phyloP scores from a whole-genome alignment of 2,329 filamentous ascomycete genomes.

The Pyrenophora seminiperda region DNA sequence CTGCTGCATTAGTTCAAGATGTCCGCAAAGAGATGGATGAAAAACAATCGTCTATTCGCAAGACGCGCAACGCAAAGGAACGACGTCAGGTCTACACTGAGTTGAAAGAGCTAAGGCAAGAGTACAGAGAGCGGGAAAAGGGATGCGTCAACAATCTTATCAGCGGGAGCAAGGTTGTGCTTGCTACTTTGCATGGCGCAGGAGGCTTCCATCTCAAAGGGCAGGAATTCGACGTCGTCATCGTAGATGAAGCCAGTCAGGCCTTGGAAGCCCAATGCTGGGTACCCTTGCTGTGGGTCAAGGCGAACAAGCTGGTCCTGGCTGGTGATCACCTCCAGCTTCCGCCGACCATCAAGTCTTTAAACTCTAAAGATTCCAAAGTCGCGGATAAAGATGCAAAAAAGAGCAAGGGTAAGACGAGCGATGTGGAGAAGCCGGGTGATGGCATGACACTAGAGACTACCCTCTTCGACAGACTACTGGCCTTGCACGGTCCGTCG shows the following conservation, averaged over 20 bases:
- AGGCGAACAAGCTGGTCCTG: conserved; percentile 79
- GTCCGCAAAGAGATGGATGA: conserved; percentile 91
- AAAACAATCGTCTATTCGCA: conserved; percentile 86
- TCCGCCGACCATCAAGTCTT: conserved; percentile 90
- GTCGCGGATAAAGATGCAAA: conserved; percentile 41
- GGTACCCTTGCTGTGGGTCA: conserved; percentile 78
- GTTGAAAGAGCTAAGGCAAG: conserved; percentile 81
- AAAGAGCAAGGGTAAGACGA: conserved; percentile 51
- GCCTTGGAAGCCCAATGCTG: conserved; percentile 96
- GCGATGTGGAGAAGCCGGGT: conserved; percentile 32
- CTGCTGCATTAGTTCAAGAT: conserved; percentile 85
- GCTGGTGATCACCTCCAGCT: conserved; percentile 95
- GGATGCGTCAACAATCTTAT: conserved; percentile 80
- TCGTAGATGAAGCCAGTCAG: conserved; percentile 96
- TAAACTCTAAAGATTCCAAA: conserved; percentile 52
- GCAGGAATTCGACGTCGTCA: conserved; percentile 86
- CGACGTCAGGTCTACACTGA: conserved; percentile 82
- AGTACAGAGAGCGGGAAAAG: conserved; percentile 83
- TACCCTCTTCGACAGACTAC: conserved; percentile 90
- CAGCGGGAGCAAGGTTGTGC: conserved; percentile 78
- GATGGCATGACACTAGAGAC: conserved; percentile 71
- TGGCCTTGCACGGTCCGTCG: conserved; percentile 76
- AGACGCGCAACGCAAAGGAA: conserved; percentile 81
- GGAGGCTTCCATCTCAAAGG: conserved; percentile 81
- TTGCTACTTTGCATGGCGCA: conserved; percentile 90